Percentiles rank a stretch among this genome's conserved stretches.
phyloP scores from a whole-genome alignment of 305 asterid genomes.

The Andrographis paniculata region DNA sequence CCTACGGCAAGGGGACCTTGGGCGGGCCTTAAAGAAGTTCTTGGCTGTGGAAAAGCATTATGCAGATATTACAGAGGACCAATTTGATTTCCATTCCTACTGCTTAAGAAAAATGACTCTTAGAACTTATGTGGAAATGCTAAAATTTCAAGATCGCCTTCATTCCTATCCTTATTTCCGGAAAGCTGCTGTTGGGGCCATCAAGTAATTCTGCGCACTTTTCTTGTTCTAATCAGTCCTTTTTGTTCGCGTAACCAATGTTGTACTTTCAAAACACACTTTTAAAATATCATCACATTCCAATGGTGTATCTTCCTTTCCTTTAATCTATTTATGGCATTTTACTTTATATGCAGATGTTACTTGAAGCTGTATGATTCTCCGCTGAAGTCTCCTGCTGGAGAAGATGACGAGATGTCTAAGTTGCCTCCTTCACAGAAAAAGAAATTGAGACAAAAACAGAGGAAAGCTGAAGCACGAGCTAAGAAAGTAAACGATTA shows the following conservation, averaged over 20 bases:
- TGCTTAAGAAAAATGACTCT: constrained; percentile 98
- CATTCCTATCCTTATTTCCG: constrained; percentile 89
- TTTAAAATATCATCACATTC: too few species aligned
- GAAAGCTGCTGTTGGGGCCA: constrained; percentile 86
- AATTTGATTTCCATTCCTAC: constrained; percentile 96
- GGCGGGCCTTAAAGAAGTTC: constrained; percentile 93
- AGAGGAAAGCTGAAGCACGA: constrained; percentile 95
- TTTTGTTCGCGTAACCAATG: too few species aligned
- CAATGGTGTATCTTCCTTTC: not conserved
- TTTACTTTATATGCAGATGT: constrained; percentile 51
- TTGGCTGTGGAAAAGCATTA: constrained; percentile 96
- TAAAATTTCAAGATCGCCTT: constrained; percentile 87
- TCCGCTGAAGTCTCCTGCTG: constrained; percentile 74
- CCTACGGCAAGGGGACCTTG: constrained; percentile 83
- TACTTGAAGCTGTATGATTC: constrained; percentile 85
- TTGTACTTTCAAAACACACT: too few species aligned
- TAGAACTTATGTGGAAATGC: constrained; percentile 84
- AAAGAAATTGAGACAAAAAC: constrained; percentile 89
- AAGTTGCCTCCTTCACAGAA: constrained; percentile 87
- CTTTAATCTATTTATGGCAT: not conserved
- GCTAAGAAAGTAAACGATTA: constrained; percentile 68
- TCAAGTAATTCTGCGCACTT: not conserved
- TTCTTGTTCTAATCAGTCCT: not conserved
- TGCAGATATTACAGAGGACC: constrained; percentile 95
- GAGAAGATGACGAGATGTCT: constrained; percentile 85